Evolutionary conservation across 345 rosid species (phyloP), one percentile per base, ranked within the genome.

Genomic region (Geranium rotundifolium): DNA sequence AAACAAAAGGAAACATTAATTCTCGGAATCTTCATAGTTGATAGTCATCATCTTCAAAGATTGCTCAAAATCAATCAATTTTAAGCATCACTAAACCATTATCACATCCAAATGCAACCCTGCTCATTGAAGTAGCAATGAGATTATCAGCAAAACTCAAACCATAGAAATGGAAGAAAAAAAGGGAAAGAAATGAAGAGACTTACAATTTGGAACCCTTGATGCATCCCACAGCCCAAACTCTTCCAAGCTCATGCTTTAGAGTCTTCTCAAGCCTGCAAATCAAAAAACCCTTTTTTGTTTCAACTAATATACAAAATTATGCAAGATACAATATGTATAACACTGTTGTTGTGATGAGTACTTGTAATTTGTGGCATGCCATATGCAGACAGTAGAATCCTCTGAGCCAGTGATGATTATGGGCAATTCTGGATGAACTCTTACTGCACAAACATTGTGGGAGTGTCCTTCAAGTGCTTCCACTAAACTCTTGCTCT

Each of bases 381-480:
- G 61, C 81, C 81, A 77, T 3, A 71, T 17, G 9, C 71, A 59
- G 19, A 71, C 57, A 2, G 74, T 63, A 57, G 64, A 71, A 58
- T 71, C 78, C 57, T 74, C 81, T 6, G 78, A 66, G 10, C 64
- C 65, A 0, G 78, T 17, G 27, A 77, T 57, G 64, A 69, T 31
- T 58, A 64, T 20, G 2, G 76, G 75, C 56, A 71, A 23, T 15
- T 69, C 50, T 4, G 78, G 68, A 66, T 69, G 74, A 0, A 17
- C 63, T 60, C 64, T 30, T 1, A 64, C 27, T 17, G 70, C 61
- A 0, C 69, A 60, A 12, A 78, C 76, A 29, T 74, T 66, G 61
- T 74, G 63, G 2, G 67, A 46, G 29, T 78, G 66, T 13, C 76
- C 69, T 64, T 78, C 74, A 15, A 78, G 66, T 29, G 76, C 72